A percentile compares a stretch with the other conserved stretches of the same genome.
Conservation (phyloP, 2,329 filamentous ascomycete genomes). For the Venturia effusa region DNA sequence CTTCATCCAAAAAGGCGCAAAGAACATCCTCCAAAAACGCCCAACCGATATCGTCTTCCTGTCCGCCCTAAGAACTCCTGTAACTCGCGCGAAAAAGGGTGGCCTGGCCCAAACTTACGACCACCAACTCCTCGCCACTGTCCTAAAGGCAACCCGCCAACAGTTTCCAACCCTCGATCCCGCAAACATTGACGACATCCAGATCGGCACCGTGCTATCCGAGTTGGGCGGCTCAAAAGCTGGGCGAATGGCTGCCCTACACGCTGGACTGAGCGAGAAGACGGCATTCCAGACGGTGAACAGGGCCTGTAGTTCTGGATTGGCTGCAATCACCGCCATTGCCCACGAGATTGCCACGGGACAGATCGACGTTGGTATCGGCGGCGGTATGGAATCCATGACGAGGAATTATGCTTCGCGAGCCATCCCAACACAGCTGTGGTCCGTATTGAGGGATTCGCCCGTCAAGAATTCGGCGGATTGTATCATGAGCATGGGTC, state of each 20-base stretch:
- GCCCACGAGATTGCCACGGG: conserved; percentile 67
- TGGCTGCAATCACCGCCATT: conserved; percentile 66
- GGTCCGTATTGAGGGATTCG: conserved; percentile 60
- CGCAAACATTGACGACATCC: conserved; percentile 63
- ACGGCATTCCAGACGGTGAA: conserved; percentile 81
- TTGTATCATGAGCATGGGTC: conserved; percentile 89
- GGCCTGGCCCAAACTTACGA: conserved; percentile 80
- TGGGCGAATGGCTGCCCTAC: conserved; percentile 80
- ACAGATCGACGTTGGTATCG: conserved; percentile 63
- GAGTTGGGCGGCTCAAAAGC: conserved; percentile 88
- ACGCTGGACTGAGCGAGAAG: conserved; percentile 62
- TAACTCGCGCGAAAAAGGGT: conserved; percentile 76
- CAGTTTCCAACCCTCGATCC: conserved; percentile 64
- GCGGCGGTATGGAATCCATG: conserved; percentile 94
- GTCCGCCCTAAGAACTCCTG: conserved; percentile 78
- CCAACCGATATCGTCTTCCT: conserved; percentile 80
- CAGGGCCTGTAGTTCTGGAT: conserved; percentile 68
- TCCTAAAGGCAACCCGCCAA: conserved; percentile 56
- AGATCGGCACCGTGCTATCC: conserved; percentile 78
- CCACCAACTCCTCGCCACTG: conserved; percentile 69
- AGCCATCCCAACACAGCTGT: conserved; percentile 75
- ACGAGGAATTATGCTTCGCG: conserved; percentile 75
- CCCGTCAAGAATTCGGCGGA: conserved; percentile 60
- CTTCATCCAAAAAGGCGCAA: conserved; percentile 51
- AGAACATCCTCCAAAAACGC: conserved; percentile 65